Conservation (phyloP, 192 early-diverging fungal genomes). For the Gryganskiella cystojenkinii region DNA sequence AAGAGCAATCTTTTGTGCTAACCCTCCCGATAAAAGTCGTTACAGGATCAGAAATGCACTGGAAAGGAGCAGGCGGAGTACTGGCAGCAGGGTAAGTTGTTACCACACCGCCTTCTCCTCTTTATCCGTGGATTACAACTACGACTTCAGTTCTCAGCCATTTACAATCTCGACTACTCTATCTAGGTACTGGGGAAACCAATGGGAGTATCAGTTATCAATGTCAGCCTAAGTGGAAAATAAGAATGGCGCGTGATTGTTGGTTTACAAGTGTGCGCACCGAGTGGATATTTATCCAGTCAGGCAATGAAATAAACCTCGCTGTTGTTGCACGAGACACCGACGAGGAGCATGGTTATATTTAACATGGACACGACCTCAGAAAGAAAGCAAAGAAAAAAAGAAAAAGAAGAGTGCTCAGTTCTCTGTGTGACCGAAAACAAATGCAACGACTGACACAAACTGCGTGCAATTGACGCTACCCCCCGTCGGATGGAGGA, state of each 20-base stretch:
- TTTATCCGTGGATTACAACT: neutral
- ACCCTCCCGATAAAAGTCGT: constrained; percentile 38
- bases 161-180: neutral
- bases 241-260: neutral
- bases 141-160: neutral
- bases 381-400: neutral
- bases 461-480: constrained; percentile 12
- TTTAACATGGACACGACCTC: neutral
- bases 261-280: too few species aligned
- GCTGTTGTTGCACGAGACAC: too few species aligned
- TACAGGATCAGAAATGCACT: constrained; percentile 55
- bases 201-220: constrained; percentile 31
- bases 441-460: too few species aligned
- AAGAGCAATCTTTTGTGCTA: neutral
- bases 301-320: too few species aligned
- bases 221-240: constrained; percentile 30
- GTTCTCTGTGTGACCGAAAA: constrained; percentile 4
- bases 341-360: constrained; percentile 3
- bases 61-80: constrained; percentile 62
- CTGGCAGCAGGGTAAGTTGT: constrained; percentile 60
- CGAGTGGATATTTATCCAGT: too few species aligned
- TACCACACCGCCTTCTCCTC: neutral
- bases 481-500: too few species aligned
- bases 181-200: constrained; percentile 47
- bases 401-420: constrained; percentile 1